Base-by-base conservation (phyloP, 2,329 filamentous ascomycete species). In the Arachnomyces sp. region DNA sequence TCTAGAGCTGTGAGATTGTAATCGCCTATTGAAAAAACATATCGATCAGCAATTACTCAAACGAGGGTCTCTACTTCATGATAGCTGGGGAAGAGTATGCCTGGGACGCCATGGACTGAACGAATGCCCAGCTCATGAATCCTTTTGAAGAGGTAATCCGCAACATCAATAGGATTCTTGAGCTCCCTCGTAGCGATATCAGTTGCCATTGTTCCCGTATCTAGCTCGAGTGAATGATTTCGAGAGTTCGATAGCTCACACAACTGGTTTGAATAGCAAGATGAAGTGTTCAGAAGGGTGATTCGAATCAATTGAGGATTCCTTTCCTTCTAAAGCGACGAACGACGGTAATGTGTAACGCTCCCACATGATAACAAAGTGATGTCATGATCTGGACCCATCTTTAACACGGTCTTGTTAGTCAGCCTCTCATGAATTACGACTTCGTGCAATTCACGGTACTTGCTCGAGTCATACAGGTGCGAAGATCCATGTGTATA, bases 1-100 rank as follows among this genome's bases (percentile, higher is more conserved):
- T 85, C 82, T 16, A 85, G 69, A 7, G 79, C 71, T 12, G 76
- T 70, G 36, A 86, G 70, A 56, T 86, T 86, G 65, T 82, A 86
- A 61, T 87, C 82, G 13, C 63, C 59, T 61, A 28, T 18, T 34
- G 32, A 40, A 28, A 40, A 2, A 15, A 31, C 17, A 34, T 16
- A 17, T 15, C 4, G 7, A 31, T 28, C 12, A 14, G 20, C 20
- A 25, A 25, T 25, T 25, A 9, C 20, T 25, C 20, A 5, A 25
- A 9, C 20, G 5, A 25, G 9, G 20, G 9, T 25, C 9, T 25
- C 20, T 5, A 9, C 5, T 25, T 25, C 5, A 25, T 25, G 20
- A 67, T 9, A 7, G 12, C 32, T 12, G 65, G 54, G 65, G n/a
- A n/a, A n/a, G n/a, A n/a, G 65, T 64, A 67, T 65, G 48, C 71